Base-by-base conservation (phyloP, 345 rosid genomes). In the Gossypium bickii region DNA sequence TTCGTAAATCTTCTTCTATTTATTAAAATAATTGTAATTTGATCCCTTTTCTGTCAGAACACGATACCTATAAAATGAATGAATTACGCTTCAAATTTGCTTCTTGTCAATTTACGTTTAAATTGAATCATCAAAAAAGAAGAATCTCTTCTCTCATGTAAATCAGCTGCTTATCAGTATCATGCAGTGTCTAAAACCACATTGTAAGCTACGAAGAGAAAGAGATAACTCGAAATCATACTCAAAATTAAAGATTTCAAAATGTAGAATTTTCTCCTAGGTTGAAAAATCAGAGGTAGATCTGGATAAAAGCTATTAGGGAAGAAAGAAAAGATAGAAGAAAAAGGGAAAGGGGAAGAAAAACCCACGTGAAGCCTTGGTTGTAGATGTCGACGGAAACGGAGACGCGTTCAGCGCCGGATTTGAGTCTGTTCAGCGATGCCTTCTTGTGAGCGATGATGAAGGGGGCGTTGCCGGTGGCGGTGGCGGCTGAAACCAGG, bases 341-440 rank as follows among this genome's bases (percentile, higher is more conserved):
- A 2, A 43, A 22, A 73, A 59, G 41, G 15, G 59, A 9, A 41
- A 47, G 44, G 41, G 75, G 72, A 29, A 29, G 34, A 29, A 29
- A 29, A 76, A 82, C 90, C 80, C 25, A 95, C 99, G 93, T 83
- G 55, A 92, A 86, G 82, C 99, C 98, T 76, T 91, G 97, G 48
- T 95, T 95, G 83, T 93, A 91, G 85, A 95, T 86, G 70, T 95
- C 93, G 70, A 87, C 75, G 52, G 97, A 85, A 75, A 95, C 94
- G 38, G 77, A 76, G 86, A 95, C 92, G 52, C 93, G 97, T 72
- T 95, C 98, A 63, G 85, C 83, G 73, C 98, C 99, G 53, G 97
- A 89, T 79, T 89, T 95, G 85, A 89, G 93, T 70, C 94, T 71
- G 73, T 78, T 87, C 77, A 87, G 89, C 61, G 93, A 77, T 47